phyloP scores from a whole-genome alignment of 164 flowering plant genomes.

The Umbilicus rupestris region DNA sequence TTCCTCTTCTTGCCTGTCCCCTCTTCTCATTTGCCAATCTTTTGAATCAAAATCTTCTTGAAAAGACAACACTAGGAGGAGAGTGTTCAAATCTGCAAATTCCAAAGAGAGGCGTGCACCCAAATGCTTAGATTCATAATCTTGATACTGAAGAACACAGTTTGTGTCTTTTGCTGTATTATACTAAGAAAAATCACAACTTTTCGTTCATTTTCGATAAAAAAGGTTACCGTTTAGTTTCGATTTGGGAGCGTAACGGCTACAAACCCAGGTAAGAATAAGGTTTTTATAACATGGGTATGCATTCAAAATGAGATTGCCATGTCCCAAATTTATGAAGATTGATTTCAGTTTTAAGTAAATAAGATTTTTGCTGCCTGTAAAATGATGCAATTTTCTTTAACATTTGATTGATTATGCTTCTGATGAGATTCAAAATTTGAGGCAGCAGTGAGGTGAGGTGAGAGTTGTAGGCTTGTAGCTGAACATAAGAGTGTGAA shows the following conservation, averaged over 20 bases:
- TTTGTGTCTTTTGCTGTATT: background rate
- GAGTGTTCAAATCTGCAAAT: conserved; percentile 13
- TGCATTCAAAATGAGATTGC: background rate
- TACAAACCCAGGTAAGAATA: background rate
- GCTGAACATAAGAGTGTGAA: conserved; percentile 1
- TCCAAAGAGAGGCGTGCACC: conserved; percentile 27
- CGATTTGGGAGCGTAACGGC: background rate
- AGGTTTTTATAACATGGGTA: background rate
- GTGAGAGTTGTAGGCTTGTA: background rate
- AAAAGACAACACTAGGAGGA: conserved; percentile 18
- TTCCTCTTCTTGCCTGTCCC: background rate
- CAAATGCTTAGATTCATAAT: background rate
- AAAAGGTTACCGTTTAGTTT: background rate
- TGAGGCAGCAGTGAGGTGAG: background rate
- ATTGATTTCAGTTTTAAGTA: background rate
- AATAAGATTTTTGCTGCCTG: background rate
- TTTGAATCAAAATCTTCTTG: background rate
- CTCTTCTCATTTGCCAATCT: background rate
- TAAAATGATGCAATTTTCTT: background rate
- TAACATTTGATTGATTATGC: background rate
- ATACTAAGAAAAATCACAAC: no score
- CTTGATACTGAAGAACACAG: background rate
- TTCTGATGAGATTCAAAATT: background rate
- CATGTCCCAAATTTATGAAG: background rate
- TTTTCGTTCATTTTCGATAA: background rate